These are phyloP conservation scores for Paramecium pentaurelia DNA, from an alignment of 73 alveolate genomes.

Conservation along the genomic window DNA sequence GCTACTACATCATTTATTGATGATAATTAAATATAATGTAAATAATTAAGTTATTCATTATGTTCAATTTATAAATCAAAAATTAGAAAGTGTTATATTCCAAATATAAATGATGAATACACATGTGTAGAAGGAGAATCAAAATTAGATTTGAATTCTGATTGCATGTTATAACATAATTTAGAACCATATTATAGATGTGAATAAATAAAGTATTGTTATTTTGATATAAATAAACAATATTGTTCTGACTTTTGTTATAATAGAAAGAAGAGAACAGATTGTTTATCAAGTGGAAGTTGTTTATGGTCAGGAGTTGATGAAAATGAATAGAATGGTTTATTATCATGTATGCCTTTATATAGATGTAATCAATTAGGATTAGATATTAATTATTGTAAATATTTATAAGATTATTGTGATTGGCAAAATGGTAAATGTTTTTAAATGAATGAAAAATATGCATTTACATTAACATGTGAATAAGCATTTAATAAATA, in stretches of 20 bases:
- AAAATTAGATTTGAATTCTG: neutral
- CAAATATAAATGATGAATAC: neutral
- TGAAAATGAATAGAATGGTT: neutral
- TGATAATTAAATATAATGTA: neutral
- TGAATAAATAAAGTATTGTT: neutral
- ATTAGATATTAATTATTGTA: neutral
- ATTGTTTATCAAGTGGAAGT: neutral
- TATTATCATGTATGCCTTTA: neutral
- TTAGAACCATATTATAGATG: neutral
- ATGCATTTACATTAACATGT: neutral
- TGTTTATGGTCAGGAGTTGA: neutral
- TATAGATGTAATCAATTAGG: neutral
- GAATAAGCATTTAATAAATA: neutral
- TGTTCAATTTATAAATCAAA: neutral
- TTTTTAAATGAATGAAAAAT: neutral
- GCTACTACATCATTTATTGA: neutral
- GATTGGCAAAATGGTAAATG: neutral
- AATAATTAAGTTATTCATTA: neutral
- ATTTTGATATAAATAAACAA: neutral
- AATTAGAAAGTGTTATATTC: neutral
- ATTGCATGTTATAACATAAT: neutral
- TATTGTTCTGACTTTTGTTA: neutral
- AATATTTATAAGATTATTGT: neutral
- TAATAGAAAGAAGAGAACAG: neutral
- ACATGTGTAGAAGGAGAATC: neutral